Evolutionary conservation across 441 rosid genomes (phyloP).

Genomic region (Metrosideros polymorpha): DNA sequence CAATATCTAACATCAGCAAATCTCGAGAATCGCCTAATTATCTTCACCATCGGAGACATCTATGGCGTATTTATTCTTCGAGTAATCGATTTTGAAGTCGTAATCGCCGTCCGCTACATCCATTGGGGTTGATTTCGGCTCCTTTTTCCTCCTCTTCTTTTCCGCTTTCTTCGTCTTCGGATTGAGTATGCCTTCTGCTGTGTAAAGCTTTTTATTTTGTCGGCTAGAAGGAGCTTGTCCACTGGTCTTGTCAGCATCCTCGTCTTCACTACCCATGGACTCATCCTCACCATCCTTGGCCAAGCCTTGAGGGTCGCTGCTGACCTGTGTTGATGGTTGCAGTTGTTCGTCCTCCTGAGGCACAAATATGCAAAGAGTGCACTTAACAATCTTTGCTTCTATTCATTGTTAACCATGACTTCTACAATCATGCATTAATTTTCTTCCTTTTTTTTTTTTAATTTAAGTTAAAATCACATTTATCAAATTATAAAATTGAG

Average conservation of each 20-base stretch:
- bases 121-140: conserved; percentile 18
- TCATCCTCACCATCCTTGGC: conserved; percentile 28
- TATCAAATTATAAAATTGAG: neutral
- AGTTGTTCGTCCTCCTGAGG: conserved; percentile 31
- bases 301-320: conserved; percentile 10
- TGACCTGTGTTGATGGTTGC: conserved; percentile 11
- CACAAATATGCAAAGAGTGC: neutral
- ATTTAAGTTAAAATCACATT: neutral
- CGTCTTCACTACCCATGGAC: conserved; percentile 37
- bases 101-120: conserved; percentile 46
- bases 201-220: conserved; percentile 70
- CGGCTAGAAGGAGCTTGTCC: conserved; percentile 25
- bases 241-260: conserved; percentile 21
- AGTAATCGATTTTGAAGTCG: conserved; percentile 77
- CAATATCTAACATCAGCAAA: conserved; percentile 46
- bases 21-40: conserved; percentile 17
- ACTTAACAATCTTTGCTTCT: neutral
- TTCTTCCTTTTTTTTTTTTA: neutral
- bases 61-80: conserved; percentile 31
- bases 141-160: conserved; percentile 70
- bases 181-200: conserved; percentile 65
- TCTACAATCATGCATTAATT: neutral
- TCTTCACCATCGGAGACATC: conserved; percentile 30
- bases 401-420: neutral
- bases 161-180: conserved; percentile 64